These are phyloP conservation scores for Arthrobotrys pseudoclavata DNA, from an alignment of 2,329 filamentous ascomycete genomes.

Conservation along the genomic window DNA sequence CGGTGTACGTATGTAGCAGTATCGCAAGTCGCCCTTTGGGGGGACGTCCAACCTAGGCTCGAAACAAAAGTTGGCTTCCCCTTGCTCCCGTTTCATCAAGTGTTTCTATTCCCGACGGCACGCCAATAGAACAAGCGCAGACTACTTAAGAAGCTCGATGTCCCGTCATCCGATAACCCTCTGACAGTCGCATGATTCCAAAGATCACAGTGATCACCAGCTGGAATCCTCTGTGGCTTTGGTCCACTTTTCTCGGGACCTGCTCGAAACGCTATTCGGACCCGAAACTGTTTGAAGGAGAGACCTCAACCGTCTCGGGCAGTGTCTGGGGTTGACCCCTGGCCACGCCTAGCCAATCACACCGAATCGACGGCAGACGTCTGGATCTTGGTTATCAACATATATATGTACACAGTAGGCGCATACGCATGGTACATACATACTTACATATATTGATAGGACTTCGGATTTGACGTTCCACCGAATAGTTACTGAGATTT, in stretches of 20 bases:
- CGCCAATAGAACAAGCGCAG: conserved; percentile 25
- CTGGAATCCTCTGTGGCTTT: conserved; percentile 27
- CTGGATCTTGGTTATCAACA: not conserved
- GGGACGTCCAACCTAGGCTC: conserved; percentile 1
- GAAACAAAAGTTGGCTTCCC: conserved; percentile 25
- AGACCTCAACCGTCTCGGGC: conserved; percentile 46
- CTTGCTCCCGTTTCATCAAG: conserved; percentile 46
- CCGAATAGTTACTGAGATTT: not conserved
- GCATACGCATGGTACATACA: not conserved
- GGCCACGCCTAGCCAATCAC: conserved; percentile 1
- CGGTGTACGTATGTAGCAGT: not conserved
- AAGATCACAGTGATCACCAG: not conserved
- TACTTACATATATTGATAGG: not conserved
- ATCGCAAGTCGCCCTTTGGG: conserved; percentile 23
- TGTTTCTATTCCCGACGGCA: conserved; percentile 32
- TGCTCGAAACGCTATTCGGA: conserved; percentile 41
- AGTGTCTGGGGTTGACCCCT: conserved; percentile 35
- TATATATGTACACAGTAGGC: not conserved
- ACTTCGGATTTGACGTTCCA: not conserved
- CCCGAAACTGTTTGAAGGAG: conserved; percentile 54
- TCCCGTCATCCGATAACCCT: conserved; percentile 36
- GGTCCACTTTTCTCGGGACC: conserved; percentile 6
- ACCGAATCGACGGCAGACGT: not conserved
- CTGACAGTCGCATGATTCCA: conserved; percentile 50
- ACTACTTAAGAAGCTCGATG: conserved; percentile 18